phyloP scores from a whole-genome alignment of 768 basidiomycete species.

The Xanthoconium stramineum region DNA sequence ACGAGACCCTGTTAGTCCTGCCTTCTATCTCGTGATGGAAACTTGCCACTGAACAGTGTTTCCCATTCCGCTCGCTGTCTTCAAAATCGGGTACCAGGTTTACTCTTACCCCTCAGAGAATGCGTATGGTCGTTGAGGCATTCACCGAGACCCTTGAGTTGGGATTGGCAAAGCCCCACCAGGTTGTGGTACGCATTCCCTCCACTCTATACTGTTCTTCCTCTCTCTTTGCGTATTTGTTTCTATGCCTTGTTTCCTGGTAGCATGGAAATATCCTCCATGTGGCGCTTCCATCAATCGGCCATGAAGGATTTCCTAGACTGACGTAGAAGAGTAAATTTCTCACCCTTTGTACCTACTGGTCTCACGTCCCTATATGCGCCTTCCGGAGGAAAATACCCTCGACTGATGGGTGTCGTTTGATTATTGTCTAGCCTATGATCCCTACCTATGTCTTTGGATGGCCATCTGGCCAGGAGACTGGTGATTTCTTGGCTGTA shows the following conservation, averaged over 20 bases:
- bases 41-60: slow-evolving; percentile 1
- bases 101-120: slow-evolving; percentile 83
- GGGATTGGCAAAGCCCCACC: slow-evolving; percentile 77
- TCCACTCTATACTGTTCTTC: neutral
- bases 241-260: slow-evolving; percentile 1
- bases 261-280: slow-evolving; percentile 2
- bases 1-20: slow-evolving; percentile 72
- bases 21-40: neutral
- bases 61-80: neutral
- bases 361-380: slow-evolving; percentile 1
- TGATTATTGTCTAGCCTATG: slow-evolving; percentile 62
- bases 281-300: neutral
- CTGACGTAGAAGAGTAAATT: neutral
- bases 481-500: slow-evolving; percentile 85
- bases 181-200: slow-evolving; percentile 76
- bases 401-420: slow-evolving; percentile 10
- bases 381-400: neutral
- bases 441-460: slow-evolving; percentile 96
- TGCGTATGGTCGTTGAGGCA: slow-evolving; percentile 96
- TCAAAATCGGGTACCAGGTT: slow-evolving; percentile 45
- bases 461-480: slow-evolving; percentile 89
- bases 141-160: slow-evolving; percentile 90
- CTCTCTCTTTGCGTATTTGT: slow-evolving; percentile 1
- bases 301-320: neutral
- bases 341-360: neutral